A percentile compares a stretch with the other conserved stretches of the same genome.
These are phyloP conservation scores for Microthlaspi erraticum DNA, from an alignment of 345 rosid genomes.

Conservation along the genomic window DNA sequence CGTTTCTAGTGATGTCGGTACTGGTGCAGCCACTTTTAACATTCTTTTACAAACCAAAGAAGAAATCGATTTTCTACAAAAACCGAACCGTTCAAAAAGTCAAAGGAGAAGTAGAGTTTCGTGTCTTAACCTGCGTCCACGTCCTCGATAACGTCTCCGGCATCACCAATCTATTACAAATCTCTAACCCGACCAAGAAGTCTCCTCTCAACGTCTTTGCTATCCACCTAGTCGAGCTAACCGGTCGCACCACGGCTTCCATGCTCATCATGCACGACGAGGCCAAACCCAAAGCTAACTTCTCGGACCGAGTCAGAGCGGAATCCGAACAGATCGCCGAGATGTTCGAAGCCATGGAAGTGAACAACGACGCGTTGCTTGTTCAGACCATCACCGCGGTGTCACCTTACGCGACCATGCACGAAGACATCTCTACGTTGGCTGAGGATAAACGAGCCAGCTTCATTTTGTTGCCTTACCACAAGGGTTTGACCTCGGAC, in stretches of 20 bases:
- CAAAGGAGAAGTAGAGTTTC: conserved; percentile 46
- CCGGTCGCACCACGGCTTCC: conserved; percentile 53
- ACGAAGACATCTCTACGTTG: conserved; percentile 61
- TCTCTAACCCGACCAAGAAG: conserved; percentile 50
- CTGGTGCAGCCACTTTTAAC: conserved; percentile 51
- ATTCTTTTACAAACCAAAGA: conserved; percentile 47
- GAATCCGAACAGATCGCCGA: conserved; percentile 49
- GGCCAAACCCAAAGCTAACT: conserved; percentile 22
- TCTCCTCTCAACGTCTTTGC: conserved; percentile 53
- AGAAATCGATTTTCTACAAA: conserved; percentile 39
- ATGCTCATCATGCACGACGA: conserved; percentile 63
- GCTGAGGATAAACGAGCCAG: conserved; percentile 64
- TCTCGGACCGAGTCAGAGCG: conserved; percentile 36
- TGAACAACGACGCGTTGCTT: conserved; percentile 18
- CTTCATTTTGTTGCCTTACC: conserved; percentile 66
- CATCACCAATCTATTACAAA: conserved; percentile 51
- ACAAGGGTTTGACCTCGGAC: conserved; percentile 39
- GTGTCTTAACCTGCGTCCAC: conserved; percentile 53
- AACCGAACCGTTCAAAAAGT: conserved; percentile 49
- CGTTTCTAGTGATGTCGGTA: conserved; percentile 50
- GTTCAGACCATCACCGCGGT: conserved; percentile 57
- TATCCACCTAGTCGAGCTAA: conserved; percentile 62
- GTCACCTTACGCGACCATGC: conserved; percentile 66
- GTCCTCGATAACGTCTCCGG: conserved; percentile 42
- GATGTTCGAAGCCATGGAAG: conserved; percentile 47